phyloP scores from a whole-genome alignment of 2,329 filamentous ascomycete genomes.

The Mariannaea elegans region DNA sequence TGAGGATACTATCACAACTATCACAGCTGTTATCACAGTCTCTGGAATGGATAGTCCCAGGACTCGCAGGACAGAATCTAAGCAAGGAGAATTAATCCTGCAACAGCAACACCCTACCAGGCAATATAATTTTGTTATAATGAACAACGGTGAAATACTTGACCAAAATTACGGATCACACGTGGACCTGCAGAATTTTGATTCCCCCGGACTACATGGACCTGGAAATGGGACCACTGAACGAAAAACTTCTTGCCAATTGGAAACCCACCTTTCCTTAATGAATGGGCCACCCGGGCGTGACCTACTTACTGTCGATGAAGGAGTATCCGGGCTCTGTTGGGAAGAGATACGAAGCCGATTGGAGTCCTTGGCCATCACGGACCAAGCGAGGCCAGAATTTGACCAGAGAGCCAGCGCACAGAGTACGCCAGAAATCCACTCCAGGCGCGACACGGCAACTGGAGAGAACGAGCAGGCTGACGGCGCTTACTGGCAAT shows the following conservation, averaged over 20 bases:
- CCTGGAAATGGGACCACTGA: too few relatives aligned
- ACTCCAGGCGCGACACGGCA: conserved; percentile 32
- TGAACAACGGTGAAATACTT: too few relatives aligned
- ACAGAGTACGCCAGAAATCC: conserved; percentile 20
- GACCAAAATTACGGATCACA: too few relatives aligned
- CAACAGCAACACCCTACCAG: not conserved
- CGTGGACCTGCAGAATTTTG: too few relatives aligned
- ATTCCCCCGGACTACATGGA: too few relatives aligned
- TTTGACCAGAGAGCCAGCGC: not conserved
- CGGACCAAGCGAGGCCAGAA: not conserved
- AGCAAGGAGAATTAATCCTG: not conserved
- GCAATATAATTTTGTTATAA: not conserved
- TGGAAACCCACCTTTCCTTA: too few relatives aligned
- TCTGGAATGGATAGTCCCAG: not conserved
- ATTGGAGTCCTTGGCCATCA: conserved; percentile 15
- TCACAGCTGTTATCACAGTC: not conserved
- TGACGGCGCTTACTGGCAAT: conserved; percentile 35
- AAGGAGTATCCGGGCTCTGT: too few relatives aligned
- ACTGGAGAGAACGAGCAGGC: conserved; percentile 29
- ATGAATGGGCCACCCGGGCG: too few relatives aligned
- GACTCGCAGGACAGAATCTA: not conserved
- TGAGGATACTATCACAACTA: not conserved
- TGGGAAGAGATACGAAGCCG: conserved; percentile 11
- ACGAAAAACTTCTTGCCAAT: too few relatives aligned
- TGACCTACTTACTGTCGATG: too few relatives aligned